Percentiles rank a stretch among this genome's conserved stretches.
Evolutionary conservation across 192 early-diverging fungal genomes (phyloP).

Genomic region (Phycomyces blakesleeanus): DNA sequence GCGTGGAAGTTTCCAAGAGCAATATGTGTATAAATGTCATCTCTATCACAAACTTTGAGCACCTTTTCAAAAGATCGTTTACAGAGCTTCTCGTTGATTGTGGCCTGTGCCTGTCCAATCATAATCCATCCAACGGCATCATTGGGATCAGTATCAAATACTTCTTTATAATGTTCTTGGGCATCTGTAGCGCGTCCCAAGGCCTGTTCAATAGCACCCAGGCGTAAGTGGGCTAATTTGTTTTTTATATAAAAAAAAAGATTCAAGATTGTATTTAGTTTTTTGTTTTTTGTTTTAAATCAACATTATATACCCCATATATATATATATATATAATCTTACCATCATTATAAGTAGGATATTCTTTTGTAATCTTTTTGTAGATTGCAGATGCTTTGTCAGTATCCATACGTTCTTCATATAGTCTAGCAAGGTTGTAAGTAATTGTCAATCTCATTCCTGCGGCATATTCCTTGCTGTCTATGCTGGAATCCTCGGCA

Average conservation of each 20-base stretch:
- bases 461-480: constrained; percentile 26
- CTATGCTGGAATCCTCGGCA: constrained; percentile 21
- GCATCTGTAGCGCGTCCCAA: constrained; percentile 54
- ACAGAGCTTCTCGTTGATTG: constrained; percentile 58
- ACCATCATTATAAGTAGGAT: constrained; percentile 74
- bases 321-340: too few relatives aligned
- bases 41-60: constrained; percentile 68
- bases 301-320: too few relatives aligned
- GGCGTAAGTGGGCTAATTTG: constrained; percentile 67
- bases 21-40: constrained; percentile 76
- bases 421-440: constrained; percentile 77
- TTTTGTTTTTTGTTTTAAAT: too few relatives aligned
- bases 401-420: constrained; percentile 53
- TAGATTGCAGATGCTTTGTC: constrained; percentile 65
- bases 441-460: constrained; percentile 49
- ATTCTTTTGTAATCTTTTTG: constrained; percentile 51
- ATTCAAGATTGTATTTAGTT: background rate
- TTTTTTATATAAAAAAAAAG: constrained; percentile 20
- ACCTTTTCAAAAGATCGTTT: constrained; percentile 77
- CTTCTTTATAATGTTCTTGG: constrained; percentile 57
- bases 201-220: constrained; percentile 65
- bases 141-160: constrained; percentile 59
- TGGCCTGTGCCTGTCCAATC: constrained; percentile 65
- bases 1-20: constrained; percentile 81
- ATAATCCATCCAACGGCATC: constrained; percentile 64